These are phyloP conservation scores for Neoboletus subvelutipes DNA, from an alignment of 768 basidiomycete species.

Conservation along the genomic window DNA sequence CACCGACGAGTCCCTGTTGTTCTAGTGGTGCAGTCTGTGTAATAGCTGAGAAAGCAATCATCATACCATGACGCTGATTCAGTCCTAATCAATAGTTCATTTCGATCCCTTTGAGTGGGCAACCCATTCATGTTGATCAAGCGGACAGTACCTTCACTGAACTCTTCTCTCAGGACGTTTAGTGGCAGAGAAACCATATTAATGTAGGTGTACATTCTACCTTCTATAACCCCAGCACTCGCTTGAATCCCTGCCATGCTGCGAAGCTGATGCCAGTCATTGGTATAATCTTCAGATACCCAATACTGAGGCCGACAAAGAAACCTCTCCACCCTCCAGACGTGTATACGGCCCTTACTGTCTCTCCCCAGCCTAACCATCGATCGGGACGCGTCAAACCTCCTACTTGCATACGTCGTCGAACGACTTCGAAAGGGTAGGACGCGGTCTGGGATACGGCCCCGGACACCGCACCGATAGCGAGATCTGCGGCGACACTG, in stretches of 20 bases:
- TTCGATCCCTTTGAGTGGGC: no score
- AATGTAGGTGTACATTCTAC: conserved; percentile 7
- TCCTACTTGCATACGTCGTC: conserved; percentile 93
- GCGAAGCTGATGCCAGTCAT: conserved; percentile 94
- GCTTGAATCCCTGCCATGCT: conserved; percentile 68
- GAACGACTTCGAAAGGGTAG: conserved; percentile 93
- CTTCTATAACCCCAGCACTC: conserved; percentile 29
- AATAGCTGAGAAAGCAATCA: no score
- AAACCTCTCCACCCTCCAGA: conserved; percentile 82
- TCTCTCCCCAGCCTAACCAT: conserved; percentile 80
- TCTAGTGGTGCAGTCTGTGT: background rate
- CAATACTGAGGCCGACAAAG: conserved; percentile 87
- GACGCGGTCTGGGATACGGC: conserved; percentile 83
- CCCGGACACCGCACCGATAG: conserved; percentile 84
- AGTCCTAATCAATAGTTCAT: no score
- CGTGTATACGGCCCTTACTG: conserved; percentile 62
- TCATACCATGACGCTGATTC: no score
- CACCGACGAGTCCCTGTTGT: no score
- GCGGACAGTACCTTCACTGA: background rate
- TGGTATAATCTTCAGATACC: conserved; percentile 91
- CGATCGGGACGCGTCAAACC: conserved; percentile 75
- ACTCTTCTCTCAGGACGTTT: background rate
- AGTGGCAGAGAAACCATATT: background rate
- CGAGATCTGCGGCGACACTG: conserved; percentile 62
- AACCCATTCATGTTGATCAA: background rate